phyloP scores from a whole-genome alignment of 192 early-diverging fungal genomes.

The Entomortierella lignicola region DNA sequence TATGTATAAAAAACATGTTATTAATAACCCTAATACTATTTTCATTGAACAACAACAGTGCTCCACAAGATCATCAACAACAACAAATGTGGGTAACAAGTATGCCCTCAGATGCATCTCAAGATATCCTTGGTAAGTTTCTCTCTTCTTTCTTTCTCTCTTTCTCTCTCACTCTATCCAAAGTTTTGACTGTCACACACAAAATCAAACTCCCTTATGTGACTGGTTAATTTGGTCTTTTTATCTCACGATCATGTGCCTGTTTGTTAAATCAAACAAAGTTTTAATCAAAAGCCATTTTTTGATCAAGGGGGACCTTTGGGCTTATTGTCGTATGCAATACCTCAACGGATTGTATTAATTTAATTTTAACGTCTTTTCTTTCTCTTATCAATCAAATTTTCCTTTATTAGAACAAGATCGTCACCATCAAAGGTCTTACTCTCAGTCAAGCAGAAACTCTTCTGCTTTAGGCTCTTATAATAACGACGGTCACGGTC shows the following conservation, averaged over 20 bases:
- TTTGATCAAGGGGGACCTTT: too few species aligned
- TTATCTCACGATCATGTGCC: background rate
- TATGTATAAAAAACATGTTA: too few species aligned
- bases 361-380: background rate
- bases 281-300: too few species aligned
- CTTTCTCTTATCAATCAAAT: background rate
- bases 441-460: slow-evolving; percentile 23
- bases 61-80: slow-evolving; percentile 11
- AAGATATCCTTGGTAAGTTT: slow-evolving; percentile 48
- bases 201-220: too few species aligned
- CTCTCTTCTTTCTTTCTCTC: background rate
- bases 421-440: slow-evolving; percentile 20
- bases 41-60: background rate
- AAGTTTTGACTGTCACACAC: too few species aligned
- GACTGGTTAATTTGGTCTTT: background rate
- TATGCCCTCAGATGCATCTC: slow-evolving; percentile 28
- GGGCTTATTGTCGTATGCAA: too few species aligned
- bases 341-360: too few species aligned
- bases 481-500: background rate
- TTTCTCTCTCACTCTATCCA: background rate
- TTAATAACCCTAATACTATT: background rate
- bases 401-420: slow-evolving; percentile 22
- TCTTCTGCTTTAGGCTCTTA: background rate
- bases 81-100: slow-evolving; percentile 38
- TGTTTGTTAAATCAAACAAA: too few species aligned